These are phyloP conservation scores for Brettanomyces sp. DNA, from an alignment of 805 yeast species.

Conservation along the genomic window DNA sequence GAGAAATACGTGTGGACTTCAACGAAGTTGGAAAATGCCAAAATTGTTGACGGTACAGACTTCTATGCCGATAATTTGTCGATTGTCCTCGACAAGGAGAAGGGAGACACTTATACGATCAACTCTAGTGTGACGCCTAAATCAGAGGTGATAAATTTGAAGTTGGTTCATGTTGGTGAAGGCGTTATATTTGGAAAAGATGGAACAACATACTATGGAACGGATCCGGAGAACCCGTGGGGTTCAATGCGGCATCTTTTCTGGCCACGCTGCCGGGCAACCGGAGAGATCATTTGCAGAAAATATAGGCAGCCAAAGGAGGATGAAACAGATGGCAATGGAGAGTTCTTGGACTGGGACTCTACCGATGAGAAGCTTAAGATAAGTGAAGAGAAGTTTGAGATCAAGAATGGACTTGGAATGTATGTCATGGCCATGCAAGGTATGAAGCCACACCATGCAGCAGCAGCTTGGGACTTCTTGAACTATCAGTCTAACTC, in stretches of 20 bases:
- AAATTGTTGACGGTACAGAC: constrained; percentile 55
- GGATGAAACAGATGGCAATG: constrained; percentile 6
- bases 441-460: constrained; percentile 99
- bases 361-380: constrained; percentile 4
- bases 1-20: constrained; percentile 77
- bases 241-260: constrained; percentile 93
- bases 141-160: constrained; percentile 58
- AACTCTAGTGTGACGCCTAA: constrained; percentile 60
- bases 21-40: constrained; percentile 74
- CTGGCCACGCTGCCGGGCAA: constrained; percentile 83
- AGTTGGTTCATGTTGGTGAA: constrained; percentile 50
- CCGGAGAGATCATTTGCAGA: constrained; percentile 52
- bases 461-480: constrained; percentile 96
- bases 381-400: constrained; percentile 7
- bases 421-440: constrained; percentile 96
- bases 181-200: constrained; percentile 88
- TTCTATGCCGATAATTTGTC: constrained; percentile 71
- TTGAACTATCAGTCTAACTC: constrained; percentile 74
- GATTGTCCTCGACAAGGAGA: constrained; percentile 46
- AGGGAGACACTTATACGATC: constrained; percentile 34
- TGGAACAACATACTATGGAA: constrained; percentile 83
- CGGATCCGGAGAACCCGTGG: constrained; percentile 81
- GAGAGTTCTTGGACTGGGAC: constrained; percentile 4
- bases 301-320: constrained; percentile 14
- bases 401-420: constrained; percentile 34